A percentile compares a stretch with the other conserved stretches of the same genome.
These are phyloP conservation scores for Dendrobium nobile DNA, from an alignment of 106 monocot species.

Conservation along the genomic window DNA sequence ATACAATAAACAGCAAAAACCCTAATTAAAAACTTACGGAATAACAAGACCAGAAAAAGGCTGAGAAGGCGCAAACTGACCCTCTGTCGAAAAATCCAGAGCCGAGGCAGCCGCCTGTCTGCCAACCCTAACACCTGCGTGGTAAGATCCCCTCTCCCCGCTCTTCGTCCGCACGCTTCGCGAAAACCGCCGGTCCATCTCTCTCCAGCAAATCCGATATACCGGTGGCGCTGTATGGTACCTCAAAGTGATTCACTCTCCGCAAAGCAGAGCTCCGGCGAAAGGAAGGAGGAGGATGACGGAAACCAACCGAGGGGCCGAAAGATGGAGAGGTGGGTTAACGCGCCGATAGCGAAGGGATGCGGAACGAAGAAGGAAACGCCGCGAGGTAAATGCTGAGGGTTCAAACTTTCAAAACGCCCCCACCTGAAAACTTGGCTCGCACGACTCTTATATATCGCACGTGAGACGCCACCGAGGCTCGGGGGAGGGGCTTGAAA, in stretches of 20 bases:
- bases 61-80: background rate
- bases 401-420: constrained; percentile 11
- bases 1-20: background rate
- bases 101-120: background rate
- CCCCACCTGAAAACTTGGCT: background rate
- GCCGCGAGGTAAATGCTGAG: background rate
- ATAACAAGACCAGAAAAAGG: background rate
- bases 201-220: background rate
- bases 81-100: background rate
- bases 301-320: background rate
- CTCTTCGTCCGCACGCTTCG: background rate
- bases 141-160: background rate
- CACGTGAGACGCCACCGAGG: background rate
- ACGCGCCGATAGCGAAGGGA: background rate
- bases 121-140: background rate
- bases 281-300: background rate
- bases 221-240: background rate
- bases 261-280: background rate
- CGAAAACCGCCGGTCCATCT: background rate
- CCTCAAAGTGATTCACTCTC: background rate
- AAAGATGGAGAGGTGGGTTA: background rate
- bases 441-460: background rate
- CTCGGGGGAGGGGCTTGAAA: no score
- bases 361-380: background rate
- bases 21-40: background rate